Evolutionary conservation across 208 protist species (phyloP).

Genomic region (Crithidia expoeki): DNA sequence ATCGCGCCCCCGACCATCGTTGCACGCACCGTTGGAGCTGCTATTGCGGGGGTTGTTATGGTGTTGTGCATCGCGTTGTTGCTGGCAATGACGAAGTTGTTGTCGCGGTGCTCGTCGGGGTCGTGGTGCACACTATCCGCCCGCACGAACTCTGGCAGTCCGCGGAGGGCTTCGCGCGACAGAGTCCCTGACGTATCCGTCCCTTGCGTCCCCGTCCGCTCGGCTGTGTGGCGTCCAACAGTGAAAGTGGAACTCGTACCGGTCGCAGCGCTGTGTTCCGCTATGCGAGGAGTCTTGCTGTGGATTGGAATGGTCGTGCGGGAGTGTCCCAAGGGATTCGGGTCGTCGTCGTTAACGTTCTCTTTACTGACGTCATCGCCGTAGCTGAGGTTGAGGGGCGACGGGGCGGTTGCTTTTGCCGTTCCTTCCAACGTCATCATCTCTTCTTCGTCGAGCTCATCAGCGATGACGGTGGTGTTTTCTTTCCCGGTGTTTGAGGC

Average conservation of each 20-base stretch:
- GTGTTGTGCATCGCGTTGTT: neutral
- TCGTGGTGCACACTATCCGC: conserved; percentile 10
- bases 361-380: neutral
- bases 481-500: neutral
- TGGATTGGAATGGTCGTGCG: neutral
- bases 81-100: conserved; percentile 1
- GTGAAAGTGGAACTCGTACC: conserved; percentile 6
- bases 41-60: neutral
- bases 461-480: neutral
- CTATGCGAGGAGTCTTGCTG: neutral
- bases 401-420: neutral
- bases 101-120: neutral
- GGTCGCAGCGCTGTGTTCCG: neutral
- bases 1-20: neutral
- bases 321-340: neutral
- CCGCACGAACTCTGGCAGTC: conserved; percentile 17
- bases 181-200: neutral
- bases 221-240: neutral
- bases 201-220: neutral
- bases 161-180: neutral
- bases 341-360: neutral
- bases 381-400: conserved; percentile 1
- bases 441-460: neutral
- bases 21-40: neutral
- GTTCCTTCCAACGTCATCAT: conserved; percentile 3